These are phyloP conservation scores for Laetiporus sulphureus DNA, from an alignment of 1,284 basidiomycete species.

Conservation along the genomic window DNA sequence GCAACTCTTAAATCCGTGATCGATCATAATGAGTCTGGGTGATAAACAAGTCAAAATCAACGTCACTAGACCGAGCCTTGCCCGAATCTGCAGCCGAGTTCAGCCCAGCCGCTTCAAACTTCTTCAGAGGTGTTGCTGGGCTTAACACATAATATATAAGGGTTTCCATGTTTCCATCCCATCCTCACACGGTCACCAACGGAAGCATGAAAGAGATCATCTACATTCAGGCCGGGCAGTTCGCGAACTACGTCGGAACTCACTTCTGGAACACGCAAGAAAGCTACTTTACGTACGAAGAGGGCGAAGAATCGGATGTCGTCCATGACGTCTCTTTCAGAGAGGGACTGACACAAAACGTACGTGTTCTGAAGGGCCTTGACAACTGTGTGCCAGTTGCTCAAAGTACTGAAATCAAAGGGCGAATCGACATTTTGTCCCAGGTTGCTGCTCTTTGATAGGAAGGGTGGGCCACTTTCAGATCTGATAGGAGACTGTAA, in stretches of 20 bases:
- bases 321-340: slow-evolving; percentile 57
- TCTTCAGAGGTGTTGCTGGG: too few relatives aligned
- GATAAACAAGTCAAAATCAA: too few relatives aligned
- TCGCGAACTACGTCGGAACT: slow-evolving; percentile 62
- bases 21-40: too few relatives aligned
- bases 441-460: slow-evolving; percentile 57
- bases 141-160: too few relatives aligned
- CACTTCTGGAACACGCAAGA: slow-evolving; percentile 82
- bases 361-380: slow-evolving; percentile 6
- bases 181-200: too few relatives aligned
- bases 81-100: too few relatives aligned
- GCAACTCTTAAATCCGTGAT: too few relatives aligned
- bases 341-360: slow-evolving; percentile 46
- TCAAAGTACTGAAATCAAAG: slow-evolving; percentile 26
- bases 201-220: slow-evolving; percentile 81
- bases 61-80: too few relatives aligned
- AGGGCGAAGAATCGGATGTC: slow-evolving; percentile 36
- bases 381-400: background rate
- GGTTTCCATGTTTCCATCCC: too few relatives aligned
- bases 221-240: slow-evolving; percentile 64
- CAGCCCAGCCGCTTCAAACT: too few relatives aligned
- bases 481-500: background rate
- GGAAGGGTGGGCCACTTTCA: slow-evolving; percentile 44
- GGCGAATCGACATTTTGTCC: slow-evolving; percentile 54
- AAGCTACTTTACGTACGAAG: slow-evolving; percentile 52